These are phyloP conservation scores for Urochloa ruziziensis DNA, from an alignment of 176 grass and related monocot genomes.

Conservation along the genomic window DNA sequence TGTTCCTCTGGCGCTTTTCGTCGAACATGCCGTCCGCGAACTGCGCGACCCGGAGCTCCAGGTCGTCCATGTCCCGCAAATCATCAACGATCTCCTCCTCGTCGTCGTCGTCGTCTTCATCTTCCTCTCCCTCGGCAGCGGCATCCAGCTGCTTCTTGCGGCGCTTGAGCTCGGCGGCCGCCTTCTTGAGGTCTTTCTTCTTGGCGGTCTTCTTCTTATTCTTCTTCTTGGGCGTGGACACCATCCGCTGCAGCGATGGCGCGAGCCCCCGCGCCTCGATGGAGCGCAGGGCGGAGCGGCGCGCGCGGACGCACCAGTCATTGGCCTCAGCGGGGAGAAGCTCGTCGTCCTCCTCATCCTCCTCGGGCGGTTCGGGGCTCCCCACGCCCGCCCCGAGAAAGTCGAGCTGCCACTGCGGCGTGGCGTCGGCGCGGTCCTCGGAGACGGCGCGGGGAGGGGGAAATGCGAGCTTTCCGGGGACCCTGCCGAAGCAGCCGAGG, in stretches of 20 bases:
- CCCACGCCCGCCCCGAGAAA: constrained; percentile 28
- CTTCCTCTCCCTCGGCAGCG: not conserved
- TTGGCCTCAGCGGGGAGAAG: constrained; percentile 45
- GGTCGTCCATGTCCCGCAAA: constrained; percentile 35
- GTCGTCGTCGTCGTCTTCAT: not conserved
- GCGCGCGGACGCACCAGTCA: constrained; percentile 84
- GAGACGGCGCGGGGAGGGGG: constrained; percentile 20
- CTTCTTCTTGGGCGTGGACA: constrained; percentile 72
- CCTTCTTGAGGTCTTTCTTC: constrained; percentile 31
- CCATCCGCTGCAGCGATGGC: constrained; percentile 51
- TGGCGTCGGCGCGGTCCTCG: constrained; percentile 17
- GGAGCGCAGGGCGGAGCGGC: constrained; percentile 63
- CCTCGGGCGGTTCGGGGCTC: not conserved
- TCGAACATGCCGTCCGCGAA: constrained; percentile 81
- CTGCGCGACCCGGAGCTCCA: constrained; percentile 47
- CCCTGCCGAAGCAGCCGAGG: not conserved
- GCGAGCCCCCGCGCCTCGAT: constrained; percentile 73
- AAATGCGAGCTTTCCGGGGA: not conserved
- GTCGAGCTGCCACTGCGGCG: constrained; percentile 50
- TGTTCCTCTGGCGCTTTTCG: constrained; percentile 62
- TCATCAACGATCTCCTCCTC: constrained; percentile 38
- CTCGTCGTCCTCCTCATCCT: constrained; percentile 23
- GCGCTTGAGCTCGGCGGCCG: constrained; percentile 10
- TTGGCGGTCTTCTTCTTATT: constrained; percentile 56
- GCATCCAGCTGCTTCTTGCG: constrained; percentile 24